These are phyloP conservation scores for Torulaspora gathmanii DNA, from an alignment of 805 yeast species.

Conservation along the genomic window DNA sequence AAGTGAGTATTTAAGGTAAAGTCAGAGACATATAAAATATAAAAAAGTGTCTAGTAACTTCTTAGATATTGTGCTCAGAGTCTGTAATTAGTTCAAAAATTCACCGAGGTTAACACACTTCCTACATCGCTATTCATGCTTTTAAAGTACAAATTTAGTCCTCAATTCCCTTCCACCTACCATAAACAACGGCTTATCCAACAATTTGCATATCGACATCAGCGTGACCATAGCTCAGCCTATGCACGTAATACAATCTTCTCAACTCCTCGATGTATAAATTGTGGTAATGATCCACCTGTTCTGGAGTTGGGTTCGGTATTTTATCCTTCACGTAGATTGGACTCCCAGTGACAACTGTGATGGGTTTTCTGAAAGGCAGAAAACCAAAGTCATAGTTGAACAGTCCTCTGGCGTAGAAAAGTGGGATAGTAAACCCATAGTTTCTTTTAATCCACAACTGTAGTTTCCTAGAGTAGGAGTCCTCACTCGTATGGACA, in stretches of 20 bases:
- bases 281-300: slow-evolving; percentile 66
- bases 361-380: slow-evolving; percentile 77
- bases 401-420: slow-evolving; percentile 88
- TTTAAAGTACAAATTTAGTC: not conserved
- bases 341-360: slow-evolving; percentile 70
- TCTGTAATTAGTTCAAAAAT: too few relatives aligned
- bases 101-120: too few relatives aligned
- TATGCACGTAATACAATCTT: slow-evolving; percentile 63
- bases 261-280: slow-evolving; percentile 61
- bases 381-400: slow-evolving; percentile 87
- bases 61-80: too few relatives aligned
- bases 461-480: slow-evolving; percentile 56
- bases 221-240: slow-evolving; percentile 42
- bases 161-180: not conserved
- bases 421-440: slow-evolving; percentile 86
- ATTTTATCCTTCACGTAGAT: slow-evolving; percentile 49
- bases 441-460: slow-evolving; percentile 61
- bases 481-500: slow-evolving; percentile 40
- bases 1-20: not conserved
- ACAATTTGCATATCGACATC: slow-evolving; percentile 29
- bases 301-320: slow-evolving; percentile 43
- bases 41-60: too few relatives aligned
- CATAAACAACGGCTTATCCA: slow-evolving; percentile 15
- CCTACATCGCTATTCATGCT: not conserved
- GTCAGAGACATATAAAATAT: too few relatives aligned